These are phyloP conservation scores for Fusarium sororula DNA, from an alignment of 2,329 filamentous ascomycete genomes.

Conservation along the genomic window DNA sequence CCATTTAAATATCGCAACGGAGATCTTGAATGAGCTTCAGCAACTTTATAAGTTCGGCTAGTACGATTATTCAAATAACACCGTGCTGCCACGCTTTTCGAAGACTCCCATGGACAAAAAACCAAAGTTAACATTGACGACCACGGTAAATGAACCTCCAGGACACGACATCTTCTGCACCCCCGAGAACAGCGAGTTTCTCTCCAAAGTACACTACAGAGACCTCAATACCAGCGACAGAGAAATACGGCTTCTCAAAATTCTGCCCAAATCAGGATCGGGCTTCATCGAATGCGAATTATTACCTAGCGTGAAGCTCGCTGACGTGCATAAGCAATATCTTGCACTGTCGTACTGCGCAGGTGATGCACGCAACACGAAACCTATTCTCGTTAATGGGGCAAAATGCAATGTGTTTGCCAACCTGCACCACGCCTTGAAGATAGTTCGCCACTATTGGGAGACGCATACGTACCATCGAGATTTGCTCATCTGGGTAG, in stretches of 20 bases:
- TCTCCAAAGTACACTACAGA: background rate
- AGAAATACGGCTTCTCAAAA: background rate
- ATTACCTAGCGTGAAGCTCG: background rate
- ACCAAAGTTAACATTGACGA: rapidly evolving
- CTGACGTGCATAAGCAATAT: background rate
- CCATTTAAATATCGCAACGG: background rate
- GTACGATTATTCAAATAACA: rapidly evolving
- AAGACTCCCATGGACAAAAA: background rate
- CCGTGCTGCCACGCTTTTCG: rapidly evolving
- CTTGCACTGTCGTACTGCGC: background rate
- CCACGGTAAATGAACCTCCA: background rate
- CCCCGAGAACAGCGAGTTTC: conserved; percentile 5
- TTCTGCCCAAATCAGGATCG: rapidly evolving
- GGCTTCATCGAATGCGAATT: background rate
- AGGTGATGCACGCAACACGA: background rate
- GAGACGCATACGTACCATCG: background rate
- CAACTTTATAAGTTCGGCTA: background rate
- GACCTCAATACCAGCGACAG: rapidly evolving
- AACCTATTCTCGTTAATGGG: background rate
- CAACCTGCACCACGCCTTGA: background rate
- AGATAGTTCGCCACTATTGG: background rate
- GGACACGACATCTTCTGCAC: conserved; percentile 23
- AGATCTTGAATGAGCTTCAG: background rate
- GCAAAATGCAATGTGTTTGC: background rate
- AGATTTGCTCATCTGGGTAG: background rate